These are phyloP conservation scores for Aschersonia sp. DNA, from an alignment of 2,329 filamentous ascomycete species.

Conservation along the genomic window DNA sequence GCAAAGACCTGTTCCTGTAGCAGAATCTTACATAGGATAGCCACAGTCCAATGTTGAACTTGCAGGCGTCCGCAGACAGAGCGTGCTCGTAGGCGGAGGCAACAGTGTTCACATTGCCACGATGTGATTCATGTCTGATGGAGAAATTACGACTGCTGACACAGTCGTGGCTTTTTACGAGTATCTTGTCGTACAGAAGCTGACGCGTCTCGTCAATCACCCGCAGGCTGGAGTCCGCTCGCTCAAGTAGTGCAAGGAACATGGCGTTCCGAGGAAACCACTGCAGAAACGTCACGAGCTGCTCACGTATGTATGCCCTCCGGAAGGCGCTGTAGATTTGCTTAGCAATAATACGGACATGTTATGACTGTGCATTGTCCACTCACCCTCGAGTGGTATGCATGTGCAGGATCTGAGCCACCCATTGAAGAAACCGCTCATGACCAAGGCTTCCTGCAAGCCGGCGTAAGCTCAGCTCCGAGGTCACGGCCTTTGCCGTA, in stretches of 20 bases:
- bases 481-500: conserved; percentile 24
- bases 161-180: conserved; percentile 23
- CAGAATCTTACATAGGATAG: conserved; percentile 34
- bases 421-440: conserved; percentile 56
- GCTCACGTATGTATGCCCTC: conserved; percentile 46
- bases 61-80: conserved; percentile 23
- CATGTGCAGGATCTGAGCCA: conserved; percentile 48
- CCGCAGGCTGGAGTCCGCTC: conserved; percentile 56
- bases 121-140: conserved; percentile 32
- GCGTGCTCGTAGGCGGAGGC: conserved; percentile 38
- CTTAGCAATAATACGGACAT: not conserved
- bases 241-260: conserved; percentile 58
- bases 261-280: conserved; percentile 63
- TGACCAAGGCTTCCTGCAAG: conserved; percentile 21
- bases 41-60: conserved; percentile 31
- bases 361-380: not conserved
- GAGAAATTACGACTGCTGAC: conserved; percentile 31
- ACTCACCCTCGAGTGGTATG: conserved; percentile 45
- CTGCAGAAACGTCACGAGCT: conserved; percentile 44
- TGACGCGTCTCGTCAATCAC: conserved; percentile 65
- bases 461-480: conserved; percentile 24
- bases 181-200: conserved; percentile 39
- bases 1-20: conserved; percentile 19
- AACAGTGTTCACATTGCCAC: conserved; percentile 33
- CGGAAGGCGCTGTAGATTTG: conserved; percentile 42